Percentiles rank a stretch among this genome's conserved stretches.
These are phyloP conservation scores for Diutina catenulata DNA, from an alignment of 1,139 yeast genomes.

Conservation along the genomic window DNA sequence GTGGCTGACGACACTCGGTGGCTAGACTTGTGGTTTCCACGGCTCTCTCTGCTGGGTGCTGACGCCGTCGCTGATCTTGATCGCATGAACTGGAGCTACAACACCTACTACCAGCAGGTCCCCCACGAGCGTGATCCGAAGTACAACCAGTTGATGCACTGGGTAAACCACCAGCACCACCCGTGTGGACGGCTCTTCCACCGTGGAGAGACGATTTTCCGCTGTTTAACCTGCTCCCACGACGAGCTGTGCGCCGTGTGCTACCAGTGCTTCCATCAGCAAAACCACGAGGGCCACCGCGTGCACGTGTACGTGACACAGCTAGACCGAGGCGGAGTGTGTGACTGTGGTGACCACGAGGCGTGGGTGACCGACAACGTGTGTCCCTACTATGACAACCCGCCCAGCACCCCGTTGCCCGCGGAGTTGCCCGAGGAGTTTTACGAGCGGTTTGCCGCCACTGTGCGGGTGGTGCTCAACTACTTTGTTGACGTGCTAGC, in stretches of 20 bases:
- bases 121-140: constrained; percentile 40
- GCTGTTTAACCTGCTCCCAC: constrained; percentile 73
- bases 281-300: constrained; percentile 64
- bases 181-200: constrained; percentile 71
- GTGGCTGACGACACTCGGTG: constrained; percentile 39
- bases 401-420: constrained; percentile 14
- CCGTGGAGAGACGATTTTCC: constrained; percentile 78
- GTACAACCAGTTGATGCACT: neutral
- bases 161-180: constrained; percentile 35
- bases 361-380: constrained; percentile 35
- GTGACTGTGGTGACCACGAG: constrained; percentile 57
- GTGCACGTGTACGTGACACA: constrained; percentile 63
- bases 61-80: constrained; percentile 6
- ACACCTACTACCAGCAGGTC: constrained; percentile 16
- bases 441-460: constrained; percentile 20
- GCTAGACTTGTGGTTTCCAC: constrained; percentile 40
- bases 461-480: constrained; percentile 53
- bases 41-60: constrained; percentile 12
- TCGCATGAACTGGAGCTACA: constrained; percentile 19
- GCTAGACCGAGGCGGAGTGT: constrained; percentile 80
- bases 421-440: constrained; percentile 24
- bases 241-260: constrained; percentile 88
- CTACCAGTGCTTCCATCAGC: constrained; percentile 60
- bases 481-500: constrained; percentile 62
- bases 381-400: constrained; percentile 15